Base-by-base conservation (phyloP, 805 yeast genomes). In the Yarrowia sp. region DNA sequence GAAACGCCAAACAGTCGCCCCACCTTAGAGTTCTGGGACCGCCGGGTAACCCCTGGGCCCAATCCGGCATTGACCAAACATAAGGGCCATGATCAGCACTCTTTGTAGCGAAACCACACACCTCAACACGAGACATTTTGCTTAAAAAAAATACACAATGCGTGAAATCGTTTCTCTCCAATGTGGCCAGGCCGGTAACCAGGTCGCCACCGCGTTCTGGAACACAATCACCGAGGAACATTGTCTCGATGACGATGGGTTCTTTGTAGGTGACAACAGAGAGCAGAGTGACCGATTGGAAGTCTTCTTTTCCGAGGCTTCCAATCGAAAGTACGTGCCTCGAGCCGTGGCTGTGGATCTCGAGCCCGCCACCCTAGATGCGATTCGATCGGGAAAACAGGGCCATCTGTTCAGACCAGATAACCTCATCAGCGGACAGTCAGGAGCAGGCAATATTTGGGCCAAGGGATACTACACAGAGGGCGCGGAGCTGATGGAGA, bases 401-500 rank as follows among this genome's bases (percentile, higher is more conserved):
- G 97, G 97, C 73, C 86, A 88, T 77, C 82, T 92, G 72, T 92
- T 92, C 80, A 89, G 97, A 81, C 98, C 98, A 41, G 98, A 92
- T 78, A 92, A 93, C 81, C 86, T 87, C 75, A 90, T 92, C 72
- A 89, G 88, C 74, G 97, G 97, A 61, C 95, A 91, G 80, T 88
- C 94, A 53, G 91, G 97, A 36, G 98, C 98, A 2, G 98, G 97
- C 74, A 92, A 92, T 78, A 96, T 91, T 74, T 92, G 97, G 97
- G 98, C 98, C 70, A 93, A 92, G 79, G 98, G 98, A 77, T 96
- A 89, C 81, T 92, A 92, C 83, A 92, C 98, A 52, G 98, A 92
- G 80, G 98, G 98, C 74, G 97, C 97, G 3, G 98, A 92, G 83
- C 84, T 92, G 74, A 93, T 92, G 64, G 97, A 93, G 76, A 87